Evolutionary conservation across 345 rosid genomes (phyloP).

Genomic region (Microcos paniculata): DNA sequence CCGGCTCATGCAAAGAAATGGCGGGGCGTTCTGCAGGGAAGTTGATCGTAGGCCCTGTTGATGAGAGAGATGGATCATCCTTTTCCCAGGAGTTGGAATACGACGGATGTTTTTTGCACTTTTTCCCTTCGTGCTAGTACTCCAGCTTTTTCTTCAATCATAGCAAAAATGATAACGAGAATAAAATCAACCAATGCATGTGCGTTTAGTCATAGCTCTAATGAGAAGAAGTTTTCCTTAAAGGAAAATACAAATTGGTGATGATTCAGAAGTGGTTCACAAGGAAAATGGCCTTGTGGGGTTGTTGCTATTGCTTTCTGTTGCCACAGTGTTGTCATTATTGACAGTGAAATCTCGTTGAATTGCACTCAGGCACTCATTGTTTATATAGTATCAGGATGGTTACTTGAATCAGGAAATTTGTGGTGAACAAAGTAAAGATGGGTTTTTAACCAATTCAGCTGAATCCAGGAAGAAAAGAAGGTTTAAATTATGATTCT

Average conservation of each 20-base stretch:
- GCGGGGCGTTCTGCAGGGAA: neutral
- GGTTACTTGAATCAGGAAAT: neutral
- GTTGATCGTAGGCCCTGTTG: conserved; percentile 14
- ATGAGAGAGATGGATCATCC: conserved; percentile 7
- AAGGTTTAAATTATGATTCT: neutral
- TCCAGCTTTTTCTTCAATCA: neutral
- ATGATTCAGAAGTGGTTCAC: neutral
- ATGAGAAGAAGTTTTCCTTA: neutral
- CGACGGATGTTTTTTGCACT: conserved; percentile 21
- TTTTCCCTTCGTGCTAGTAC: neutral
- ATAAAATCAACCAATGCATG: neutral
- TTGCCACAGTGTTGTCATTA: neutral
- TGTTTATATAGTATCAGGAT: neutral
- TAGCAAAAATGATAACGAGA: neutral
- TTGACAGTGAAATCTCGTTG: neutral
- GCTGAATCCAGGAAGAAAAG: neutral
- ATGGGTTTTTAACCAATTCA: neutral
- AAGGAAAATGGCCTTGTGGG: neutral
- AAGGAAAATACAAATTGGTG: neutral
- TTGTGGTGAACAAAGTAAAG: neutral
- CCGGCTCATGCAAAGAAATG: neutral
- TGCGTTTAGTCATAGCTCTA: conserved; percentile 6
- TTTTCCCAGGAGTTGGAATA: neutral
- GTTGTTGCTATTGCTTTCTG: neutral
- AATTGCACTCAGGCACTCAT: neutral